Evolutionary conservation across 2,329 filamentous ascomycete species (phyloP).

Genomic region (Pleomassaria siparia): DNA sequence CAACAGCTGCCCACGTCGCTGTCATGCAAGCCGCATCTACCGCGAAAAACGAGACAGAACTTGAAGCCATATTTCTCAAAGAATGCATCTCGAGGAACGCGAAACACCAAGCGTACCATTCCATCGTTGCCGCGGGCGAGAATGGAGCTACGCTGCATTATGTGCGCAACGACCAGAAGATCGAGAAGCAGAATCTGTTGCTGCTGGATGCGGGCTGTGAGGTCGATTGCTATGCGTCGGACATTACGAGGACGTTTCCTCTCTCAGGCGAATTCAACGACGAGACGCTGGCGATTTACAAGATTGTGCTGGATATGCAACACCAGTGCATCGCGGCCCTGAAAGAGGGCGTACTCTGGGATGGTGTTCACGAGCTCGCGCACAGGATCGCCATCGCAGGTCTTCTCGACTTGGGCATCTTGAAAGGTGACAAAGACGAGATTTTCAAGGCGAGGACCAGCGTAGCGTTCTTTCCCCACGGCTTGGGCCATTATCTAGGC

Average conservation of each 20-base stretch:
- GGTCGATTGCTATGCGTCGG: slow-evolving; percentile 53
- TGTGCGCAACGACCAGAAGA: slow-evolving; percentile 54
- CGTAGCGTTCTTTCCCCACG: slow-evolving; percentile 55
- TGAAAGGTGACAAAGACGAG: slow-evolving; percentile 59
- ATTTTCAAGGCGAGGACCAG: slow-evolving; percentile 50
- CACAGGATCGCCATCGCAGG: slow-evolving; percentile 82
- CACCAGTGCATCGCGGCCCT: slow-evolving; percentile 71
- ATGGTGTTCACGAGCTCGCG: slow-evolving; percentile 77
- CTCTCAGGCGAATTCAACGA: slow-evolving; percentile 60
- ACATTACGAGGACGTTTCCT: slow-evolving; percentile 84
- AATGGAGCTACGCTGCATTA: slow-evolving; percentile 88
- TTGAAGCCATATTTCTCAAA: slow-evolving; percentile 79
- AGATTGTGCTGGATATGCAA: slow-evolving; percentile 86
- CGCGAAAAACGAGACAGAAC: slow-evolving; percentile 76
- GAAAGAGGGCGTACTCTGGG: slow-evolving; percentile 75
- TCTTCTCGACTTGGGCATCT: slow-evolving; percentile 72
- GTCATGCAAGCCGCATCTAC: slow-evolving; percentile 65
- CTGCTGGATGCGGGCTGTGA: slow-evolving; percentile 78
- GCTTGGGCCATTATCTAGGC: slow-evolving; percentile 54
- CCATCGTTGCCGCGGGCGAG: slow-evolving; percentile 79
- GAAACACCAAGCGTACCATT: slow-evolving; percentile 82
- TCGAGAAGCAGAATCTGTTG: slow-evolving; percentile 69
- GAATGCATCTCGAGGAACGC: slow-evolving; percentile 73
- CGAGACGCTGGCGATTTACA: slow-evolving; percentile 62
- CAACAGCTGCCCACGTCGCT: slow-evolving; percentile 72